Evolutionary conservation across 208 protist genomes (phyloP).

Genomic region (Wallacemonas sp.): DNA sequence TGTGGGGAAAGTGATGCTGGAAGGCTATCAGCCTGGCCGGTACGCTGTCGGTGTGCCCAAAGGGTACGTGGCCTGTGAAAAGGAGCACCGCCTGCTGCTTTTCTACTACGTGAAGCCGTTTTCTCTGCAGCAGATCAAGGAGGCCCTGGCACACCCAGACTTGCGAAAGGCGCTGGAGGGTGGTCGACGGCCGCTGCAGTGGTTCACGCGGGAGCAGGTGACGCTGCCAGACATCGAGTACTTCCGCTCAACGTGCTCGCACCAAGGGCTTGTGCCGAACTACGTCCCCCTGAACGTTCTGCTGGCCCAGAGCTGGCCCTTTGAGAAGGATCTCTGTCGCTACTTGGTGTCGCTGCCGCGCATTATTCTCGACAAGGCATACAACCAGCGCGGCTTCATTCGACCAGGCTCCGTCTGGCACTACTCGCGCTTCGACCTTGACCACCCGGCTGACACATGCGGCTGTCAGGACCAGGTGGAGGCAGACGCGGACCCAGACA

Average conservation of each 20-base stretch:
- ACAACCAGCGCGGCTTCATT: constrained; percentile 34
- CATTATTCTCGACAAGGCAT: constrained; percentile 37
- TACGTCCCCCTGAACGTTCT: constrained; percentile 36
- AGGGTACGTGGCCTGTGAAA: constrained; percentile 24
- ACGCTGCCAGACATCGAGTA: constrained; percentile 22
- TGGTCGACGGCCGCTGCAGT: constrained; percentile 17
- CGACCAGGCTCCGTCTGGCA: constrained; percentile 42
- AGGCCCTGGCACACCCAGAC: constrained; percentile 12
- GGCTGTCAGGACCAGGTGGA: too few species aligned
- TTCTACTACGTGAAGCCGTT: constrained; percentile 25
- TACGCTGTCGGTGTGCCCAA: constrained; percentile 36
- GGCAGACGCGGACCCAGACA: too few species aligned
- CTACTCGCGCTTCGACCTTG: constrained; percentile 29
- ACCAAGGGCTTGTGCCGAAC: constrained; percentile 28
- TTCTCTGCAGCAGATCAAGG: constrained; percentile 15
- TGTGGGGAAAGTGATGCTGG: constrained; percentile 23
- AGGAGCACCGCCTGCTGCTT: constrained; percentile 27
- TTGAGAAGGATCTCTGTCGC: constrained; percentile 30
- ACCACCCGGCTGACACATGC: background rate
- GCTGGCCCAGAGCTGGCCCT: constrained; percentile 34
- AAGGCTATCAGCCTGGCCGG: background rate
- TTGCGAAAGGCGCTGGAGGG: constrained; percentile 8
- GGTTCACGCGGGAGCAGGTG: constrained; percentile 15
- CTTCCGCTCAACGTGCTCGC: constrained; percentile 29
- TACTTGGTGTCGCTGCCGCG: constrained; percentile 24